Percentiles rank a stretch among this genome's conserved stretches.
Evolutionary conservation across 306 rosid species (phyloP).

Genomic region (Notholithocarpus densiflorus): DNA sequence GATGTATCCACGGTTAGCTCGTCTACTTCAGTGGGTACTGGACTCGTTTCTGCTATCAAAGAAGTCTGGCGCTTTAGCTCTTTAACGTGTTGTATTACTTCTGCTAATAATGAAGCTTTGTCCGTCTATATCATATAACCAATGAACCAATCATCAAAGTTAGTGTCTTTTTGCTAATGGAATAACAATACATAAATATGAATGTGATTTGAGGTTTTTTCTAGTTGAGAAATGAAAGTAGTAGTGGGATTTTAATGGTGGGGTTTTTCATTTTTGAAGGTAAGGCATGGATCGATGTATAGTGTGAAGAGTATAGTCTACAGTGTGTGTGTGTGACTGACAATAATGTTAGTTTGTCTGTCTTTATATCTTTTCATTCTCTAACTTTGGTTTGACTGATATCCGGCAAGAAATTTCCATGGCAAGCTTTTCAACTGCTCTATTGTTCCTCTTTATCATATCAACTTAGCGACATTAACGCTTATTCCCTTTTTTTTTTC

Average conservation of each 20-base stretch:
- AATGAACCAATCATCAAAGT: background rate
- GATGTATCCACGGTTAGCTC: conserved; percentile 70
- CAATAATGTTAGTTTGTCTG: conserved; percentile 60
- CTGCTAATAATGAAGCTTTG: conserved; percentile 82
- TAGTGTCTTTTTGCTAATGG: background rate
- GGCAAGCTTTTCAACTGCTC: conserved; percentile 61
- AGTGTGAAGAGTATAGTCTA: too few relatives aligned
- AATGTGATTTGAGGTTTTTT: background rate
- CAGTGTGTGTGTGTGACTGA: conserved; percentile 36
- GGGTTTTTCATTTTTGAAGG: background rate
- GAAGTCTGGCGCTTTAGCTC: conserved; percentile 83
- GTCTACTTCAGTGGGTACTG: conserved; percentile 71
- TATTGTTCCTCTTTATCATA: conserved; percentile 60
- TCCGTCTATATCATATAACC: conserved; percentile 51
- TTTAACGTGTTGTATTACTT: conserved; percentile 86
- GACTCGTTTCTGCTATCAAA: conserved; percentile 61
- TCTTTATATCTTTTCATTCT: conserved; percentile 36
- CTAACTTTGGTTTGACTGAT: conserved; percentile 45
- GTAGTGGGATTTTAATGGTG: background rate
- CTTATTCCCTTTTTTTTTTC: conserved; percentile 32
- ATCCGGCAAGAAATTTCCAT: conserved; percentile 61
- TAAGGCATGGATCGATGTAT: conserved; percentile 9
- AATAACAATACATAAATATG: background rate
- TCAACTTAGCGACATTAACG: conserved; percentile 65
- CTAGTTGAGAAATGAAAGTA: background rate